phyloP scores from a whole-genome alignment of 2,329 filamentous ascomycete genomes.

The Metarhizium sp. region DNA sequence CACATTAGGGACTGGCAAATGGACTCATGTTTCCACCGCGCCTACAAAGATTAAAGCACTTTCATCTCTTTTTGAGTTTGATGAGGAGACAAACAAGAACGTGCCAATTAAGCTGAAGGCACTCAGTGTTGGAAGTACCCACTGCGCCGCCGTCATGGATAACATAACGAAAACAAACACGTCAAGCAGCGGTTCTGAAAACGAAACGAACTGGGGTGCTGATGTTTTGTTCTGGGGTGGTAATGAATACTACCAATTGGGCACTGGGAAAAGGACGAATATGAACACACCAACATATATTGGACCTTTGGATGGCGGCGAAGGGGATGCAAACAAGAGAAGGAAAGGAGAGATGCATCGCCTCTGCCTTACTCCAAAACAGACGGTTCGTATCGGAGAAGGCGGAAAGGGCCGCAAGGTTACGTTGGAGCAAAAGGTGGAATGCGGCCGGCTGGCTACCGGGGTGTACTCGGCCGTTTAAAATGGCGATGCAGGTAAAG shows the following conservation, averaged over 20 bases:
- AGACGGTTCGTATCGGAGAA: conserved; percentile 55
- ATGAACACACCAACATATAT: conserved; percentile 68
- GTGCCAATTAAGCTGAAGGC: conserved; percentile 69
- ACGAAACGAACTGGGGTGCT: conserved; percentile 78
- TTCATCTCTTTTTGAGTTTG: conserved; percentile 78
- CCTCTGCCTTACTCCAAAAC: conserved; percentile 70
- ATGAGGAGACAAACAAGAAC: conserved; percentile 58
- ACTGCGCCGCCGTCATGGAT: conserved; percentile 73
- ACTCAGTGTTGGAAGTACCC: conserved; percentile 69
- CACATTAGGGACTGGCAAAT: conserved; percentile 73
- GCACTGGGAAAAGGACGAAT: conserved; percentile 83
- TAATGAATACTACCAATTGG: conserved; percentile 89
- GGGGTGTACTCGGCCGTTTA: conserved; percentile 67
- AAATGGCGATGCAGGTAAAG: conserved; percentile 3
- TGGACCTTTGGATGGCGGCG: conserved; percentile 57
- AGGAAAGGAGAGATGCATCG: conserved; percentile 58
- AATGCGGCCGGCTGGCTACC: conserved; percentile 75
- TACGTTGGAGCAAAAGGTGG: conserved; percentile 75
- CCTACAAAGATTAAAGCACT: conserved; percentile 76
- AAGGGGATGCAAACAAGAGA: conserved; percentile 48
- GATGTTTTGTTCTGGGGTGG: conserved; percentile 92
- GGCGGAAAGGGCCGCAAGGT: conserved; percentile 56
- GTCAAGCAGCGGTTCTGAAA: conserved; percentile 38
- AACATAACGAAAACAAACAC: conserved; percentile 64
- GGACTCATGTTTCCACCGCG: conserved; percentile 74